phyloP scores from a whole-genome alignment of 805 yeast genomes.

The Brettanomyces sp. region DNA sequence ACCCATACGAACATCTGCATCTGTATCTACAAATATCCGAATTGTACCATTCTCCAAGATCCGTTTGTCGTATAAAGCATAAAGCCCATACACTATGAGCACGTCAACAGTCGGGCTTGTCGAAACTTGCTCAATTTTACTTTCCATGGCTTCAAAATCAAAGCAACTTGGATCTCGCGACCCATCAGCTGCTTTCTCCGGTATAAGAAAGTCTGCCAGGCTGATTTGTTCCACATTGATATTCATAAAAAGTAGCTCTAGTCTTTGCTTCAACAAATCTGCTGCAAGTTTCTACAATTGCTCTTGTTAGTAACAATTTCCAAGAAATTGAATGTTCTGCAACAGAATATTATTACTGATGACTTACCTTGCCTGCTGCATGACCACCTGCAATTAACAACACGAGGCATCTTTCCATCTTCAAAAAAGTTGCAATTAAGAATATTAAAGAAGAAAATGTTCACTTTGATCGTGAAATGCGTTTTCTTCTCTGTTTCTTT shows the following conservation, averaged over 20 bases:
- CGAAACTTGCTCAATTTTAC: constrained; percentile 5
- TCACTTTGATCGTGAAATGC: too few species aligned
- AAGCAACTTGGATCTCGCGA: constrained; percentile 31
- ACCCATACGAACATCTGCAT: constrained; percentile 76
- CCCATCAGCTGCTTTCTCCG: constrained; percentile 3
- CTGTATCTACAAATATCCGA: constrained; percentile 72
- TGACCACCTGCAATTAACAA: constrained; percentile 28
- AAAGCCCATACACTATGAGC: constrained; percentile 63
- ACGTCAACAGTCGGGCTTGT: constrained; percentile 17
- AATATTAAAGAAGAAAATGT: too few species aligned
- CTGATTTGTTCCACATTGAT: constrained; percentile 15
- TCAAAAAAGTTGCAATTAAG: too few species aligned
- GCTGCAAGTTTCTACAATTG: constrained; percentile 17
- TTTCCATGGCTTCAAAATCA: constrained; percentile 24
- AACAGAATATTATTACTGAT: background rate
- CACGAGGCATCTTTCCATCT: constrained; percentile 1
- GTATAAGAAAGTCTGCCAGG: constrained; percentile 12
- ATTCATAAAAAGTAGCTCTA: constrained; percentile 12
- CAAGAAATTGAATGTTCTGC: background rate
- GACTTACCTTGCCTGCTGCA: constrained; percentile 25
- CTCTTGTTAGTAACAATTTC: background rate
- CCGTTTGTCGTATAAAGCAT: constrained; percentile 60
- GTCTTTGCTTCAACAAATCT: constrained; percentile 12
- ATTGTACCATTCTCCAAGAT: constrained; percentile 50
- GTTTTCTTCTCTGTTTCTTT: too few species aligned